Percentiles rank a stretch among this genome's conserved stretches.
These are phyloP conservation scores for Sphaerostilbella broomeana DNA, from an alignment of 2,329 filamentous ascomycete genomes.

Conservation along the genomic window DNA sequence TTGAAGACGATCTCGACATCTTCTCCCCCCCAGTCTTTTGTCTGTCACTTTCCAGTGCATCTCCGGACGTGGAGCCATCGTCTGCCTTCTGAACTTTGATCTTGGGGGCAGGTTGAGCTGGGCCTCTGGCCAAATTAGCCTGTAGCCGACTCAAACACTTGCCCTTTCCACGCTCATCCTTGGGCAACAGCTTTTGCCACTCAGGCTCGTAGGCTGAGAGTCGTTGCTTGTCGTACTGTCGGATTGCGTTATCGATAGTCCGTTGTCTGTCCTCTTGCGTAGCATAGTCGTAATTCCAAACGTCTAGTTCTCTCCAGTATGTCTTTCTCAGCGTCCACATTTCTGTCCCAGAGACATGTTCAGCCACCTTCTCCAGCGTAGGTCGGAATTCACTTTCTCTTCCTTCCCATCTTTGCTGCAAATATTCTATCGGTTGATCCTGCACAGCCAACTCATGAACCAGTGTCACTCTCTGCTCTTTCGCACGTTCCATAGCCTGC, in stretches of 20 bases:
- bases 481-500: conserved; percentile 45
- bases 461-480: conserved; percentile 46
- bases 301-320: conserved; percentile 58
- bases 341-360: conserved; percentile 40
- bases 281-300: conserved; percentile 55
- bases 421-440: conserved; percentile 43
- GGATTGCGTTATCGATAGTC: conserved; percentile 55
- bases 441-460: conserved; percentile 55
- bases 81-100: conserved; percentile 46
- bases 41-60: conserved; percentile 29
- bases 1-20: conserved; percentile 46
- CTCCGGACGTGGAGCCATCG: conserved; percentile 36
- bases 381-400: conserved; percentile 47
- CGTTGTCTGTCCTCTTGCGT: conserved; percentile 49
- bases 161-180: conserved; percentile 50
- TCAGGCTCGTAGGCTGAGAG: conserved; percentile 49
- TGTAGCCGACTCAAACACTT: conserved; percentile 57
- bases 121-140: conserved; percentile 48
- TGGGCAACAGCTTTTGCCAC: conserved; percentile 56
- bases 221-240: conserved; percentile 52
- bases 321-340: conserved; percentile 51
- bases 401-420: conserved; percentile 45
- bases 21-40: conserved; percentile 31
- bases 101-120: conserved; percentile 41
- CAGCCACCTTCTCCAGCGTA: conserved; percentile 53